Conservation (phyloP, 768 basidiomycete genomes). For the Fomitopsis serialis region DNA sequence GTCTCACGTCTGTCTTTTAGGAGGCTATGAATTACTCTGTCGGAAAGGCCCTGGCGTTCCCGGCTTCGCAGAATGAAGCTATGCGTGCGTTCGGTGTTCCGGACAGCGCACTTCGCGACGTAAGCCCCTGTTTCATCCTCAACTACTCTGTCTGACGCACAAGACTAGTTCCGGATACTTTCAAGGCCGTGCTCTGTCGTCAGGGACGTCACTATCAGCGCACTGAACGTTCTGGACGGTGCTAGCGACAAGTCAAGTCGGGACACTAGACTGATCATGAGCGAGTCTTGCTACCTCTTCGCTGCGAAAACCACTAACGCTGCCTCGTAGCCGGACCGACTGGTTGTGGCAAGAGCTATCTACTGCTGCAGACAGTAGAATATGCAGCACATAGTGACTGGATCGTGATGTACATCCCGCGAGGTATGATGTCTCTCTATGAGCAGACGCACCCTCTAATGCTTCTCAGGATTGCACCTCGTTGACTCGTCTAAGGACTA, state of each 20-base stretch:
- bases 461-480: slow-evolving; percentile 41
- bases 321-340: slow-evolving; percentile 52
- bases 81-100: slow-evolving; percentile 71
- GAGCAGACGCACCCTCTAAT: background rate
- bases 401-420: slow-evolving; percentile 83
- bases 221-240: slow-evolving; percentile 45
- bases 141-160: background rate
- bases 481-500: slow-evolving; percentile 75
- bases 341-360: slow-evolving; percentile 79
- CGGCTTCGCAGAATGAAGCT: slow-evolving; percentile 39
- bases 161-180: slow-evolving; percentile 57
- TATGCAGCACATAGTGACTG: slow-evolving; percentile 61
- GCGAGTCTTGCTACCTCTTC: slow-evolving; percentile 40
- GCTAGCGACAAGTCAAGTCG: slow-evolving; percentile 45
- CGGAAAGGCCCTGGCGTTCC: slow-evolving; percentile 44
- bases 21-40: slow-evolving; percentile 31
- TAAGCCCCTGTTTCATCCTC: slow-evolving; percentile 25
- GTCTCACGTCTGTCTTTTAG: slow-evolving; percentile 11
- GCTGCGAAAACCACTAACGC: slow-evolving; percentile 3
- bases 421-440: slow-evolving; percentile 40
- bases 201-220: slow-evolving; percentile 57
- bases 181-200: slow-evolving; percentile 69
- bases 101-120: slow-evolving; percentile 65
- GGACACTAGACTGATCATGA: slow-evolving; percentile 54
- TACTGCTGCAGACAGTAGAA: slow-evolving; percentile 72